Percentiles rank a stretch among this genome's conserved stretches.
These are phyloP conservation scores for Paecilomyces sp. DNA, from an alignment of 2,329 filamentous ascomycete species.

Conservation along the genomic window DNA sequence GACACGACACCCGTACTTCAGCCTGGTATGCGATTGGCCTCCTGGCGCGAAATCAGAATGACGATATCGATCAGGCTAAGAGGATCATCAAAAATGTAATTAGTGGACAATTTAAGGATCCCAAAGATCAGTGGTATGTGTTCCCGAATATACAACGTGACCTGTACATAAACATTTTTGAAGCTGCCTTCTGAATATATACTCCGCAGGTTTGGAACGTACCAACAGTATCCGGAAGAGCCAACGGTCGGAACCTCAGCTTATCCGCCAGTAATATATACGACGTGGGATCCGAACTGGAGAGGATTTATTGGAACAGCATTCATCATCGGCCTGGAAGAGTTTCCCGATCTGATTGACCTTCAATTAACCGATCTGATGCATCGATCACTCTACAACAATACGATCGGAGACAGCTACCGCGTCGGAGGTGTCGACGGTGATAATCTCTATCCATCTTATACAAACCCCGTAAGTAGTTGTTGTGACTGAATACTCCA, in stretches of 20 bases:
- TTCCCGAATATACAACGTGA: no score
- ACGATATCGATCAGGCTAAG: no score
- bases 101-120: no score
- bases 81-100: no score
- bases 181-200: no score
- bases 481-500: no score
- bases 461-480: slow-evolving; percentile 45
- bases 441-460: slow-evolving; percentile 57
- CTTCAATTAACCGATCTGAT: slow-evolving; percentile 44
- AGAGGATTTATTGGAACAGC: slow-evolving; percentile 56
- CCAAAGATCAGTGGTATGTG: no score
- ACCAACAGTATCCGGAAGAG: slow-evolving; percentile 31
- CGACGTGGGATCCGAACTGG: slow-evolving; percentile 59
- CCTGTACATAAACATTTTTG: no score
- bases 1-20: no score
- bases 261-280: slow-evolving; percentile 41
- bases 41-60: no score
- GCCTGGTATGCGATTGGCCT: no score
- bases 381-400: slow-evolving; percentile 47
- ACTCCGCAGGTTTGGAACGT: no score
- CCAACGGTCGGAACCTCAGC: slow-evolving; percentile 45
- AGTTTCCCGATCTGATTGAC: slow-evolving; percentile 46
- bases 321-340: slow-evolving; percentile 53
- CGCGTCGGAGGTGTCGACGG: slow-evolving; percentile 53
- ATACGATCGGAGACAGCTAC: slow-evolving; percentile 54